Evolutionary conservation across 139 green algal species (phyloP).

Genomic region (Gonium pectorale): DNA sequence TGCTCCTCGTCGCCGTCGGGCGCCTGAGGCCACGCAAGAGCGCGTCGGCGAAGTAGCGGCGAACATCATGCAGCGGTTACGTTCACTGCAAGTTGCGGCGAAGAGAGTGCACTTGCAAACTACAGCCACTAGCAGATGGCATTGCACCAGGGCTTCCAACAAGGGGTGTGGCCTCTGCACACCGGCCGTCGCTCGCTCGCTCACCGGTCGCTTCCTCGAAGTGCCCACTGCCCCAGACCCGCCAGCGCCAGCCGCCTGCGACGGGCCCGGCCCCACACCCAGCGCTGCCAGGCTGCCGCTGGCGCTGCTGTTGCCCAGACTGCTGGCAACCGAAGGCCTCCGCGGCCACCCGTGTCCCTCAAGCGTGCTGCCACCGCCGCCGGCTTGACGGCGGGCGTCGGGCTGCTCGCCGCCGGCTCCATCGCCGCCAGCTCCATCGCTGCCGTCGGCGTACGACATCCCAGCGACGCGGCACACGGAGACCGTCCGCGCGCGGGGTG

Average conservation of each 20-base stretch:
- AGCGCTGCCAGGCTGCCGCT: background rate
- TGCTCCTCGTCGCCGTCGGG: background rate
- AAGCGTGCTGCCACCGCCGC: background rate
- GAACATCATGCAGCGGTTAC: too few relatives aligned
- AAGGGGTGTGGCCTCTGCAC: background rate
- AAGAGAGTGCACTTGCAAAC: too few relatives aligned
- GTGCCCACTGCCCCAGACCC: background rate
- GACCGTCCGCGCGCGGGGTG: conserved; percentile 1
- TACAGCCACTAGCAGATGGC: background rate
- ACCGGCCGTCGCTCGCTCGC: background rate
- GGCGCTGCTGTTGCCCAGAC: too few relatives aligned
- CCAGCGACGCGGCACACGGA: conserved; percentile 9
- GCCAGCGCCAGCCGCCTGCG: background rate
- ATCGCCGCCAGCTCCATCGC: too few relatives aligned
- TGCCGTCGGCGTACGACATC: background rate
- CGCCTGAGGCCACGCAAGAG: too few relatives aligned
- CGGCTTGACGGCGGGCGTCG: background rate
- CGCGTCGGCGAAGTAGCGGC: too few relatives aligned
- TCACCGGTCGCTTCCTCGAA: background rate
- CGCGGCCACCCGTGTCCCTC: background rate
- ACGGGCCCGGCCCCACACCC: background rate
- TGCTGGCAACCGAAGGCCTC: too few relatives aligned
- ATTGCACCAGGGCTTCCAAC: background rate
- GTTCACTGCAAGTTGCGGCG: too few relatives aligned
- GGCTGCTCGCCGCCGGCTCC: background rate